Evolutionary conservation across 495 filamentous ascomycete genomes (phyloP).

Genomic region (Jackrogersella multiformis): DNA sequence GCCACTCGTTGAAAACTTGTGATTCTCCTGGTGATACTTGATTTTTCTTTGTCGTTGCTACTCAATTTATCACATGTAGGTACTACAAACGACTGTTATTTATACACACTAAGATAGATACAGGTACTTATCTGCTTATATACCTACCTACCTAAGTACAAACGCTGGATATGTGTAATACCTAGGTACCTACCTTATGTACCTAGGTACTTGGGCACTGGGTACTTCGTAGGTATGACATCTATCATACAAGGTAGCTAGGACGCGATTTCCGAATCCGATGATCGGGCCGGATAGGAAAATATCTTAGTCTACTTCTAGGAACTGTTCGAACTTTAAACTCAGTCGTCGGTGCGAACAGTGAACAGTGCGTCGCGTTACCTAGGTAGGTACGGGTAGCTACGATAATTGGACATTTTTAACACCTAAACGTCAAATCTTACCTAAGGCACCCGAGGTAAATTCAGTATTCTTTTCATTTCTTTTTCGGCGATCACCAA

Average conservation of each 20-base stretch:
- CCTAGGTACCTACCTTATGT: too few relatives aligned
- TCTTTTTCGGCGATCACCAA: constrained; percentile 9
- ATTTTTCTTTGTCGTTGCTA: background rate
- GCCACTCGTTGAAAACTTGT: constrained; percentile 6
- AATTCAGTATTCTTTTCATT: constrained; percentile 22
- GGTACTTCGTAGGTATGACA: background rate
- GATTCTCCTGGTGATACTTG: background rate
- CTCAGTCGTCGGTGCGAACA: constrained; percentile 21
- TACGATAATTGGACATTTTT: too few relatives aligned
- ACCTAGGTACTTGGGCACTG: background rate
- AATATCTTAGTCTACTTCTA: constrained; percentile 12
- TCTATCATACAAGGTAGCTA: background rate
- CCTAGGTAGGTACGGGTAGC: too few relatives aligned
- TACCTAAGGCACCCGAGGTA: constrained; percentile 5
- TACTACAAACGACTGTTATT: too few relatives aligned
- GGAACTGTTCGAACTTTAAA: constrained; percentile 20
- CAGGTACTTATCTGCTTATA: too few relatives aligned
- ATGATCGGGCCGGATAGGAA: constrained; percentile 36
- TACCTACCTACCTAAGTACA: too few relatives aligned
- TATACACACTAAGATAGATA: too few relatives aligned
- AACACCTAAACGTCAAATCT: constrained; percentile 28
- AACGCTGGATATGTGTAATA: too few relatives aligned
- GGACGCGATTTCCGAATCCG: constrained; percentile 31
- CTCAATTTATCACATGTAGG: background rate
- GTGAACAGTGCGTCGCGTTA: constrained; percentile 9